A percentile compares a stretch with the other conserved stretches of the same genome.
Conservation (phyloP, 345 rosid genomes). For the Dipteronia sinensis region DNA sequence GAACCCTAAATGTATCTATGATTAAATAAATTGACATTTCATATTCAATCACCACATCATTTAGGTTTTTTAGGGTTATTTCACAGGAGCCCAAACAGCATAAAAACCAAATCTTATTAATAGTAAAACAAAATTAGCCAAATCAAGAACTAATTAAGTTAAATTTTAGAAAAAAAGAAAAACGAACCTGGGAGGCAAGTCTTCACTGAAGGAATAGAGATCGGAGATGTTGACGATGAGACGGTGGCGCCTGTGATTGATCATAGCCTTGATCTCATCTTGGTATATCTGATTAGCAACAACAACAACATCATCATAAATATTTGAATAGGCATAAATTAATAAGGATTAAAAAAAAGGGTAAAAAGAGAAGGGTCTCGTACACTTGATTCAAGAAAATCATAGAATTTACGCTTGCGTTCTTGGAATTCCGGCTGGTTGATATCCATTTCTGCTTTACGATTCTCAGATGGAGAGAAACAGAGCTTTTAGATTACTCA, state of each 20-base stretch:
- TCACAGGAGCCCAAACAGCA: background rate
- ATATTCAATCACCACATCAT: background rate
- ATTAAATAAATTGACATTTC: background rate
- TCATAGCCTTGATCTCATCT: constrained; percentile 83
- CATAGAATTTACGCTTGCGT: constrained; percentile 80
- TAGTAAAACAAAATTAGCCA: no score
- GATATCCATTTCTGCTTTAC: constrained; percentile 49
- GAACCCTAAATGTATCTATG: background rate
- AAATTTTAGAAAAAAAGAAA: background rate
- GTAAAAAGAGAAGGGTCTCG: background rate
- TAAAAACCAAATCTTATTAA: background rate
- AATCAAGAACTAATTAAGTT: background rate
- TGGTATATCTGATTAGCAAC: constrained; percentile 52
- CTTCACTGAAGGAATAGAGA: constrained; percentile 64
- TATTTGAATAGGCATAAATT: background rate
- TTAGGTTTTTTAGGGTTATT: no score
- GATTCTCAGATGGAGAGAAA: constrained; percentile 2
- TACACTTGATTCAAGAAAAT: constrained; percentile 78
- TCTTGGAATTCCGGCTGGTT: constrained; percentile 62
- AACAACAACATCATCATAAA: background rate
- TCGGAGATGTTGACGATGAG: constrained; percentile 91
- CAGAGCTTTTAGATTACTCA: background rate
- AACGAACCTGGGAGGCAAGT: constrained; percentile 65
- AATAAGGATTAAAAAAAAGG: background rate
- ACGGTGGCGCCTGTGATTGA: constrained; percentile 86